Base-by-base conservation (phyloP, 768 basidiomycete species). In the Boletus rubroflammeus region DNA sequence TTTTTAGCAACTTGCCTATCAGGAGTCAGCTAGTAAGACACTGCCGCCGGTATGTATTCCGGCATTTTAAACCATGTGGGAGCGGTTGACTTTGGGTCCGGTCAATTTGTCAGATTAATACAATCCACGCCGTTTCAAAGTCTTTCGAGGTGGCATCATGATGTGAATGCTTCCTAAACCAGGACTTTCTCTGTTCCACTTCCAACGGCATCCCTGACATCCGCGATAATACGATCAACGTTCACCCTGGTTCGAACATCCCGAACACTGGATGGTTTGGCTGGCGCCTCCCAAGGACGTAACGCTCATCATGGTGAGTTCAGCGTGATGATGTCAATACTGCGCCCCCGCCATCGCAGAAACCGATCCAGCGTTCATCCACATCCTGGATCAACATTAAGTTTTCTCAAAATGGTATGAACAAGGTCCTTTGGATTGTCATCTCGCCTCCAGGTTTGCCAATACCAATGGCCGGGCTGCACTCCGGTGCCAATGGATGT, bases 261-360 rank as follows among this genome's bases (percentile, higher is more conserved):
- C 56, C 47, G 39, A 31, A 28, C 65, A 66, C 64, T 67, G 64
- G 60, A 65, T 66, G 64, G 64, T 67, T 46, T 45, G 52, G 40
- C 46, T 47, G 36, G 47, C 48, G 47, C 52, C 52, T 49, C 45
- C 38, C 51, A 55, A 35, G 46, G 34, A 47, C 53, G 39, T 52
- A 40, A 56, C 42, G 28, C 31, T 49, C 19, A 31, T 23, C 15
- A 48, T 47, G 54, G 55, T 56, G 4, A 25, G 23, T 41, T 38
- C 23, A 23, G 29, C 45, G 7, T n/a, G 51, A n/a, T n/a, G n/a
- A 34, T 57, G 21, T 43, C 50, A 50, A 32, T 35, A 11, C 35
- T 47, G 53, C 47, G 6, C 21, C 36, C 39, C 48, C n/a, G 41
- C 43, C 21, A 21, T 42, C 32, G 5, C 11, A 19, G 35, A 53